Conservation (phyloP, 345 rosid species). For the Citrus medica region DNA sequence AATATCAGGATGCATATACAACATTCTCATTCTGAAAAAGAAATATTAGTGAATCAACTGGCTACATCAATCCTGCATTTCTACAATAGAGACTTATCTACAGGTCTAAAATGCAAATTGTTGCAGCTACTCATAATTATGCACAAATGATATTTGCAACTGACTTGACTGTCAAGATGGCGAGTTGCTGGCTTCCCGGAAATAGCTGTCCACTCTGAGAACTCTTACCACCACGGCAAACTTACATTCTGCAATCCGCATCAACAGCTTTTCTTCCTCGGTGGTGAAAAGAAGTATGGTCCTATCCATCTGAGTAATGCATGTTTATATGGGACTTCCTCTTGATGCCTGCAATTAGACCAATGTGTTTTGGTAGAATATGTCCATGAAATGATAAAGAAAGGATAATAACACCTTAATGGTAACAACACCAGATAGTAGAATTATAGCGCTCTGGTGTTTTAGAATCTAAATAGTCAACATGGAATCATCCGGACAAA, state of each 20-base stretch:
- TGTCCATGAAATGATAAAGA: neutral
- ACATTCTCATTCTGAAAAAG: neutral
- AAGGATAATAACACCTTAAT: neutral
- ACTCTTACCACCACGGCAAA: neutral
- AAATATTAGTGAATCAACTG: neutral
- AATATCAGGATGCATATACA: conserved; percentile 3
- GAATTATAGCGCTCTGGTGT: neutral
- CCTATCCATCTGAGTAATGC: neutral
- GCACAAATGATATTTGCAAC: neutral
- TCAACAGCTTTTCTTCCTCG: neutral
- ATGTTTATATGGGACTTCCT: conserved; percentile 23
- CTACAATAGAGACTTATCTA: neutral
- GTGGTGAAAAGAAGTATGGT: neutral
- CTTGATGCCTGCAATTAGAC: conserved; percentile 17
- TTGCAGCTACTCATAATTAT: neutral
- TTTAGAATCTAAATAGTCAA: neutral
- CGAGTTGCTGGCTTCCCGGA: neutral
- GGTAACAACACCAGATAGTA: neutral
- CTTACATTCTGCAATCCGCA: neutral
- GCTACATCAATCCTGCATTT: neutral
- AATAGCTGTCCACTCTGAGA: neutral
- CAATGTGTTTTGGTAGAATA: neutral
- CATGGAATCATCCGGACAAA: neutral
- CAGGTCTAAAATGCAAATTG: neutral
- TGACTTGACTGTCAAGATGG: neutral